Conservation (phyloP, 495 filamentous ascomycete species). For the Penicillium psychrofluorescens region DNA sequence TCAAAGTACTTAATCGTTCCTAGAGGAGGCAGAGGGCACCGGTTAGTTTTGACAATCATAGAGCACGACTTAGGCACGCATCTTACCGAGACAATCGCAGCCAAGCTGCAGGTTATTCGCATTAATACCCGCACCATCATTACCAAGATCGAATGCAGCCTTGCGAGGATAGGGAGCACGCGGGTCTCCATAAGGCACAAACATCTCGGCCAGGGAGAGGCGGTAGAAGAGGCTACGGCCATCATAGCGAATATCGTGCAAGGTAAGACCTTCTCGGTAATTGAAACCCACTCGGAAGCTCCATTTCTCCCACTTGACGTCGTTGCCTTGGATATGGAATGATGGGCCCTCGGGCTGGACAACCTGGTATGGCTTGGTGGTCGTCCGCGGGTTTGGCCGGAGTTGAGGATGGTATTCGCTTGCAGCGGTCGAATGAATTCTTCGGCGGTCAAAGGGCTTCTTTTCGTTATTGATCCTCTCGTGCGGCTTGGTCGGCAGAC, state of each 20-base stretch:
- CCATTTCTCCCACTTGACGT: constrained; percentile 60
- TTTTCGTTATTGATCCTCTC: constrained; percentile 15
- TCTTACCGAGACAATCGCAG: constrained; percentile 56
- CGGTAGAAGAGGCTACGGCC: constrained; percentile 61
- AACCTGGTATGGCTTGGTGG: constrained; percentile 69
- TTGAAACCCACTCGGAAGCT: constrained; percentile 58
- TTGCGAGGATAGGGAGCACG: constrained; percentile 59
- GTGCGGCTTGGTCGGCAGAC: constrained; percentile 24
- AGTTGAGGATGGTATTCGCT: constrained; percentile 64
- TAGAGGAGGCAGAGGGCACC: no score
- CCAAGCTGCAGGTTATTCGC: constrained; percentile 56
- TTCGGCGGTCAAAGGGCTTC: constrained; percentile 16
- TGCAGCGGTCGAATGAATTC: constrained; percentile 35
- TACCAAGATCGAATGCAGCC: constrained; percentile 63
- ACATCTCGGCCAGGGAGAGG: constrained; percentile 69
- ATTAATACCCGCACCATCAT: constrained; percentile 55
- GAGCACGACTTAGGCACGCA: no score
- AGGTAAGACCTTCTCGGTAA: constrained; percentile 53
- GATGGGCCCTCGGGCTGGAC: constrained; percentile 72
- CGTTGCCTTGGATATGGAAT: constrained; percentile 45
- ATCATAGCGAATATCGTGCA: constrained; percentile 62
- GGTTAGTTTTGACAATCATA: no score
- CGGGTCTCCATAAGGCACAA: constrained; percentile 58
- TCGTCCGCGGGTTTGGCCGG: constrained; percentile 36
- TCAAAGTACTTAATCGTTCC: constrained; percentile 53